Evolutionary conservation across 1,139 yeast species (phyloP), one percentile per base, ranked within the genome.

Genomic region (Debaryomycetaceae sp.): DNA sequence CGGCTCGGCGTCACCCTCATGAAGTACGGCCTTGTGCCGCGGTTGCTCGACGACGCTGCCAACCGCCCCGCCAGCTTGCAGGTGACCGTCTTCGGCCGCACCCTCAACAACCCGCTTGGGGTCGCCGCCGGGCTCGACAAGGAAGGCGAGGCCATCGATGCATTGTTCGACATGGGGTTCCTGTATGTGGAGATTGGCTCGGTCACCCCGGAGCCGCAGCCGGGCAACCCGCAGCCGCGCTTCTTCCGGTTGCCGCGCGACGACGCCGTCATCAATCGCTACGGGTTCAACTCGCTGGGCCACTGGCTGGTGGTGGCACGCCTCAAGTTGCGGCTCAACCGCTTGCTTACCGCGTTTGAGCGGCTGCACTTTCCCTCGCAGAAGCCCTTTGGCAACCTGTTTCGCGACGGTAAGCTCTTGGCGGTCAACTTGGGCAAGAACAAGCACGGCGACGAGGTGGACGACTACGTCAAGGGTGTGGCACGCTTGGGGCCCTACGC

Each of bases 61-160:
- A 49, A 53, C 26, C 59, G 61, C 24, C 80, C 74, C 39, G 71
- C 70, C 3, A 56, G 61, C 4, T 61, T 83, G 42, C 62, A 72
- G 6, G 86, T 80, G 11, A 53, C 71, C 26, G 82, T 79, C 1
- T 83, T 83, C 51, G 88, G 86, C 5, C 58, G 58, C 19, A 70
- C 64, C 31, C 59, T 89, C 48, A 66, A 71, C 18, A 80, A 80
- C 35, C 97, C 97, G 14, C 65, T 89, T 35, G 97, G 97, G 5
- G 70, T 89, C 46, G 97, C 97, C 30, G 97, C 98, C 20, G 98
- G 98, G 9, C 71, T 89, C 42, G 98, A 89, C 55, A 89, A 89
- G 57, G 83, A 89, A 47, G 98, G 88, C 31, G 95, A 86, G 50
- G 95, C 88, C n/a, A 78, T 91, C 45, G 96, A 89, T 44, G 63